Base-by-base conservation (phyloP, 768 basidiomycete species). In the Leccinum uliginosum region DNA sequence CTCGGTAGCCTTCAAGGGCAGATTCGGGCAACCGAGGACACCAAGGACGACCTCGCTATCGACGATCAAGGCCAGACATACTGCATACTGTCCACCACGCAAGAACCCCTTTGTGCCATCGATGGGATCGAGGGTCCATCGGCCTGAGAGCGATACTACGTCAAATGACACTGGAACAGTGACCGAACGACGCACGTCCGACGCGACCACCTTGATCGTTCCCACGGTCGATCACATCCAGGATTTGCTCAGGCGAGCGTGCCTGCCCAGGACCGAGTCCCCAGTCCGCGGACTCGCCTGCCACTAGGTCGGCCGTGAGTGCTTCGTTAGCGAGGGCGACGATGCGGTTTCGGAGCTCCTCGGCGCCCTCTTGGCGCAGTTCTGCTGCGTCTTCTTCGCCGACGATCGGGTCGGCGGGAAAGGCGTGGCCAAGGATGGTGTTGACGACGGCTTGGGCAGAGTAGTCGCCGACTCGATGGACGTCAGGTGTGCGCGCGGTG, bases 21-120 rank as follows among this genome's bases (percentile, higher is more conserved):
- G 78, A 71, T 99, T 99, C 2, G 96, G 96, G 71, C 95, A 97
- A 5, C 93, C 93, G 62, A 94, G 87, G 17, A 94, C 84, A 6
- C 91, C 93, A 3, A 97, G 77, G 66, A 91, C 78, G 34, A 93
- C 90, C 51, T 84, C 70, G 0, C 87, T 80, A 60, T 94, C 84
- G 44, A 91, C 78, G 65, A 96, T 84, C 54, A 97, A 76, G 0
- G 93, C 87, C 10, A 97, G 74, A 70, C 94, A 96, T 19, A 97
- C 91, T 5, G 93, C 93, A 67, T 93, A 97, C 71, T 97, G 94
- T 56, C 88, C 92, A 4, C 92, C 92, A 4, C 94, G 83, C 21
- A 96, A 78, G 77, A 97, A 95, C 1, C 93, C 94, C 67, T 92
- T 93, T 9, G 93, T 97, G 7, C 94, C 94, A 71, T 96, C 93